Base-by-base conservation (phyloP, 2,329 filamentous ascomycete genomes). In the Pyricularia grisea region DNA sequence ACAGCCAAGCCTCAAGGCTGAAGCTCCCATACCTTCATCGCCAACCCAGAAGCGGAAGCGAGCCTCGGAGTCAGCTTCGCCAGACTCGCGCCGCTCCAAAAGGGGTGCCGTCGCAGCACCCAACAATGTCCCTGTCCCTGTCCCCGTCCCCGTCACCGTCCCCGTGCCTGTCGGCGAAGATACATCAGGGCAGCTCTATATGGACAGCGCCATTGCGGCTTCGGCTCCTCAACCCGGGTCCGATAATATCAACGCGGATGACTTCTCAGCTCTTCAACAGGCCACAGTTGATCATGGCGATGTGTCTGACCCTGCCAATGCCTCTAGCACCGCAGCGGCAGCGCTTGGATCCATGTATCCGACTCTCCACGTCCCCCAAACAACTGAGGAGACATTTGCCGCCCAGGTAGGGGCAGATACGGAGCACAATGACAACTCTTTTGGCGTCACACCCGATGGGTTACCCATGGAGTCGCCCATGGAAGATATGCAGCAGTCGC, bases 311-410 rank as follows among this genome's bases (percentile, higher is more conserved):
- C 80, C 83, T 12, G 79, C 82, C 69, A 85, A 83, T 73, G 86
- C 85, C 25, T 86, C 86, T 4, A 87, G 81, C 73, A 88, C 86
- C 17, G 86, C 86, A 5, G 86, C 87, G 60, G 86, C 86, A 14
- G 86, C 86, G 31, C 78, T 88, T 2, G 83, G 83, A 69, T 79
- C 79, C 67, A 86, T 88, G 81, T 88, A 87, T 74, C 86, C 86
- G 5, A 86, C 85, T 1, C 78, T 88, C 3, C 85, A 88, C 71
- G 83, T 88, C 2, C 85, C 86, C 3, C 81, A 82, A 27, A 80
- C 84, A 3, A 88, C 86, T 0, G 85, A 87, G 73, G 85, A 88
- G 77, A 84, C 86, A 20, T 88, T 88, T 75, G 84, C 84, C 6
- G 81, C 82, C n/a, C 85, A 87, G 73, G 76, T 79, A 2, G 77